Conservation (phyloP, 2,329 filamentous ascomycete species). For the Chaetoscypha palmicola region DNA sequence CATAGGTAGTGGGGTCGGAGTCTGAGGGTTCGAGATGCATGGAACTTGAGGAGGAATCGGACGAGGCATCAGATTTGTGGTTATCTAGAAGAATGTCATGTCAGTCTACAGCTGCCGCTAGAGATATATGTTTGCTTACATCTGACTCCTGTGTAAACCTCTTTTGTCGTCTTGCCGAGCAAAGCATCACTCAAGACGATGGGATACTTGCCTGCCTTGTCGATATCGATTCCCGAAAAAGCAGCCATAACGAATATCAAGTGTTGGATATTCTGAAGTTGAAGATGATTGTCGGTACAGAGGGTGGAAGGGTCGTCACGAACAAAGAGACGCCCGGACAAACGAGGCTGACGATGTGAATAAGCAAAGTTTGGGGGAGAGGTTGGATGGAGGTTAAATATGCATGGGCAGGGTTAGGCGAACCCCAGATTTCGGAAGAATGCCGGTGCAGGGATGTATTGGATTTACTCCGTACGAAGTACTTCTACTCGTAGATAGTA, state of each 20-base stretch:
- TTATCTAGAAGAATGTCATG: conserved; percentile 45
- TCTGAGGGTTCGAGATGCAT: conserved; percentile 44
- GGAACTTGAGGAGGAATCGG: conserved; percentile 36
- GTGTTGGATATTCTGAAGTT: no score
- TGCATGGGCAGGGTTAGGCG: not conserved
- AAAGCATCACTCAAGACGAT: conserved; percentile 57
- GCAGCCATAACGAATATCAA: no score
- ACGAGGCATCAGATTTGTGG: conserved; percentile 49
- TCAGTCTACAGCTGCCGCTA: not conserved
- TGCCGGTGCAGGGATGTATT: not conserved
- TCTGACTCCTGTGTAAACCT: conserved; percentile 53
- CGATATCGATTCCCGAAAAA: conserved; percentile 45
- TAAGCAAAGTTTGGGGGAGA: not conserved
- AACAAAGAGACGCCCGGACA: not conserved
- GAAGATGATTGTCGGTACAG: no score
- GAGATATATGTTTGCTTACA: conserved; percentile 38
- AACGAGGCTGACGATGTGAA: not conserved
- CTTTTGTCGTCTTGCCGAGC: conserved; percentile 47
- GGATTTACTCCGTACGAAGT: no score
- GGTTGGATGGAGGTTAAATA: no score
- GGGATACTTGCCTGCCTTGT: conserved; percentile 54
- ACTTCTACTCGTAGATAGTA: no score
- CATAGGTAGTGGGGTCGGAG: conserved; percentile 35
- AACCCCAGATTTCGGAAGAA: not conserved
- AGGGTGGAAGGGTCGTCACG: no score